Conservation (phyloP, 352 stramenopile species). For the Phytophthora europaea region DNA sequence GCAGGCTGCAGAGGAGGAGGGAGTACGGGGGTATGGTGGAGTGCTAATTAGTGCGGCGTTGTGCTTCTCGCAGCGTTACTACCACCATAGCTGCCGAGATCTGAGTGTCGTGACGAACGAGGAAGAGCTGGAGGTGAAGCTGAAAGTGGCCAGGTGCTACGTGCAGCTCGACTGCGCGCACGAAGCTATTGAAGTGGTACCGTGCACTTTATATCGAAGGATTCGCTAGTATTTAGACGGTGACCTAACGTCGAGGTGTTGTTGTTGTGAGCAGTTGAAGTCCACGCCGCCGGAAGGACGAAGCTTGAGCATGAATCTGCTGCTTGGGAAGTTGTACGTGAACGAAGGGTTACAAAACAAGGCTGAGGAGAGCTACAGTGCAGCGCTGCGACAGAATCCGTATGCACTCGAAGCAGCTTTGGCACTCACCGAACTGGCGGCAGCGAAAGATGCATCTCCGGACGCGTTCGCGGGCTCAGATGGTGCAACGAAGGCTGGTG, state of each 20-base stretch:
- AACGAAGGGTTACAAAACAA: constrained; percentile 69
- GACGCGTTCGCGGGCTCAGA: constrained; percentile 36
- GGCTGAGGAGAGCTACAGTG: constrained; percentile 68
- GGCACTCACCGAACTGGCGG: constrained; percentile 66
- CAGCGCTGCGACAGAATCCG: constrained; percentile 70
- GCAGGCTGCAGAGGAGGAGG: neutral
- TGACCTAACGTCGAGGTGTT: neutral
- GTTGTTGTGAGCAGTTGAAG: constrained; percentile 51
- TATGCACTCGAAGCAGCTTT: constrained; percentile 87
- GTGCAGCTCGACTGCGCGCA: constrained; percentile 63
- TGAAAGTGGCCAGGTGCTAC: constrained; percentile 82
- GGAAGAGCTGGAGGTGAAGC: constrained; percentile 44
- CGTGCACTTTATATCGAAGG: neutral
- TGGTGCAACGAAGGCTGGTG: constrained; percentile 13
- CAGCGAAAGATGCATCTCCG: constrained; percentile 49
- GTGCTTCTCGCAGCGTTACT: constrained; percentile 35
- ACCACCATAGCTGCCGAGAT: constrained; percentile 41
- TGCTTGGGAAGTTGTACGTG: constrained; percentile 75
- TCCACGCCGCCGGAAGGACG: constrained; percentile 50
- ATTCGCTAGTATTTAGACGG: neutral
- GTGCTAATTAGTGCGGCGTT: constrained; percentile 6
- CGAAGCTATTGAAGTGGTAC: constrained; percentile 73
- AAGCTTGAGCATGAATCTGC: constrained; percentile 67
- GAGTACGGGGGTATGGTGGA: neutral
- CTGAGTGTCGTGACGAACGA: constrained; percentile 29